These are phyloP conservation scores for Yarrowia deformans DNA, from an alignment of 805 yeast genomes.

Conservation along the genomic window DNA sequence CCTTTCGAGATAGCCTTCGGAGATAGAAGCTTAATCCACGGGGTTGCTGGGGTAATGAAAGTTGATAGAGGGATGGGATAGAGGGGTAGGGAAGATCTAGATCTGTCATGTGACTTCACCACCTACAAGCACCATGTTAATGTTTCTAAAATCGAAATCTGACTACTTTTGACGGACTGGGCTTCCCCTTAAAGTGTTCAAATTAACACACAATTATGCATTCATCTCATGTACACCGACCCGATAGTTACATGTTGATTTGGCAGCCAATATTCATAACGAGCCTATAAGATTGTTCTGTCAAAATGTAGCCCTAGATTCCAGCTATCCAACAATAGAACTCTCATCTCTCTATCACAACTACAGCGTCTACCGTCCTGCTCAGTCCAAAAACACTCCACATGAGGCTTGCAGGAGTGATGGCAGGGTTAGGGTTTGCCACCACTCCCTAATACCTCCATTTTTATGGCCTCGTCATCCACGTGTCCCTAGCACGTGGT, in stretches of 20 bases:
- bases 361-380: background rate
- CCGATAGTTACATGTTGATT: no score
- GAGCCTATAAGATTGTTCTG: background rate
- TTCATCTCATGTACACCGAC: no score
- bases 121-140: no score
- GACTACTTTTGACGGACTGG: no score
- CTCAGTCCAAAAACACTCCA: background rate
- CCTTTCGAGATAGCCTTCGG: slow-evolving; percentile 16
- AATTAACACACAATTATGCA: no score
- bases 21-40: background rate
- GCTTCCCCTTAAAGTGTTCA: no score
- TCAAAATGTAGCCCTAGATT: background rate
- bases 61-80: no score
- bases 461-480: background rate
- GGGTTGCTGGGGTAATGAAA: background rate
- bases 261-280: no score
- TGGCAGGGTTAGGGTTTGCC: slow-evolving; percentile 2
- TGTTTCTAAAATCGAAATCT: no score
- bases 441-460: background rate
- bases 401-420: no score
- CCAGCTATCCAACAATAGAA: background rate
- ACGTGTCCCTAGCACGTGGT: slow-evolving; percentile 3
- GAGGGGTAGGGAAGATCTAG: no score
- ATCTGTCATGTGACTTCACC: no score
- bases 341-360: background rate